These are phyloP conservation scores for Zoysia japonica DNA, from an alignment of 176 grass and related monocot species.

Conservation along the genomic window DNA sequence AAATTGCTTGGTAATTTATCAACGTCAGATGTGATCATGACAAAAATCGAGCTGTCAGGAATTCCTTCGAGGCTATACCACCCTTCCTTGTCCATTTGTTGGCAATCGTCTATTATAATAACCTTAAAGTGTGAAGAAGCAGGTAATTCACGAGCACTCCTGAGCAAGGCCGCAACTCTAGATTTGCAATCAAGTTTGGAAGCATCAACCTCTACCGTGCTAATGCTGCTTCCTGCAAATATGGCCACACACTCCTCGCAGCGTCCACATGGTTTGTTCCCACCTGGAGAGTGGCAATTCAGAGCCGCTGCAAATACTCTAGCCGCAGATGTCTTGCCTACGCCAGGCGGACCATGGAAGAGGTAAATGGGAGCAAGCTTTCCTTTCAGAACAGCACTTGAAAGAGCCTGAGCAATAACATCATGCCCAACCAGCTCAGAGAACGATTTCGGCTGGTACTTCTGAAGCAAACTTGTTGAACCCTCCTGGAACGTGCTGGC, in stretches of 20 bases:
- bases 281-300: slow-evolving; percentile 66
- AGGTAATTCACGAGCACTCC: slow-evolving; percentile 57
- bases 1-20: slow-evolving; percentile 71
- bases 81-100: slow-evolving; percentile 66
- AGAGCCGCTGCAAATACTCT: slow-evolving; percentile 69
- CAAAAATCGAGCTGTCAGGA: slow-evolving; percentile 67
- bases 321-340: slow-evolving; percentile 73
- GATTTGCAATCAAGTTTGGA: slow-evolving; percentile 70
- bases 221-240: slow-evolving; percentile 58
- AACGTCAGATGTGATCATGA: slow-evolving; percentile 84
- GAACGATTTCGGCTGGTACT: slow-evolving; percentile 73
- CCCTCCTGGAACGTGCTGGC: slow-evolving; percentile 40
- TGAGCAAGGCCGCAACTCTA: slow-evolving; percentile 59
- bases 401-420: slow-evolving; percentile 66
- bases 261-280: slow-evolving; percentile 58
- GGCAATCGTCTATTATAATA: slow-evolving; percentile 79
- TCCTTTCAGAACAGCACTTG: slow-evolving; percentile 48
- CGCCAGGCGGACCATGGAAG: slow-evolving; percentile 75
- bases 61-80: slow-evolving; percentile 80
- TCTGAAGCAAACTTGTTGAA: slow-evolving; percentile 63
- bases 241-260: slow-evolving; percentile 69
- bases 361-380: slow-evolving; percentile 74
- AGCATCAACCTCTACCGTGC: slow-evolving; percentile 75
- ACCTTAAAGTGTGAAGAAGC: slow-evolving; percentile 68
- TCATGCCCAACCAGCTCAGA: slow-evolving; percentile 68